A percentile compares a stretch with the other conserved stretches of the same genome.
Evolutionary conservation across 2,329 filamentous ascomycete species (phyloP).

Genomic region (Teratosphaeria zuluensis): DNA sequence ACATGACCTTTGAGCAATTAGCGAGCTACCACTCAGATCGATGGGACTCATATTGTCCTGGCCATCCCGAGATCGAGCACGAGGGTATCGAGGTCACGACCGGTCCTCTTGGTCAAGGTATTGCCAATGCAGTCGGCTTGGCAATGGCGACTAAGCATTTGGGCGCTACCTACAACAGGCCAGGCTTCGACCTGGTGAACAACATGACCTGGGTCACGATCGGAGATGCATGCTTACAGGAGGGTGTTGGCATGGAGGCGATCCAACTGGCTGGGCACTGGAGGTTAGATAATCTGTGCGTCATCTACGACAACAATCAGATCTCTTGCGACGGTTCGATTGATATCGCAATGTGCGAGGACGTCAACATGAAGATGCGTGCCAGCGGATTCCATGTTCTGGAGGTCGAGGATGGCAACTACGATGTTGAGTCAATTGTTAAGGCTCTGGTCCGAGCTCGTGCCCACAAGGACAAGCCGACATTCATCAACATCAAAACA

Average conservation of each 20-base stretch:
- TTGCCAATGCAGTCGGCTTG: slow-evolving; percentile 94
- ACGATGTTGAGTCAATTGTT: slow-evolving; percentile 42
- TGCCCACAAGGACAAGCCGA: slow-evolving; percentile 35
- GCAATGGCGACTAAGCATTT: slow-evolving; percentile 93
- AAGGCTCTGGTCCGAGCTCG: slow-evolving; percentile 33
- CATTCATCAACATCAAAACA: slow-evolving; percentile 48
- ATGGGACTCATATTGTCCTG: slow-evolving; percentile 41
- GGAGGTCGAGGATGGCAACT: slow-evolving; percentile 45
- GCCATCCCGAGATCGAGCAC: slow-evolving; percentile 45
- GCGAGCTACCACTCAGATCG: slow-evolving; percentile 44
- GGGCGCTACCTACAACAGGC: slow-evolving; percentile 90
- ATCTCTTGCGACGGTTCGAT: slow-evolving; percentile 50
- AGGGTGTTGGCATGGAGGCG: slow-evolving; percentile 49
- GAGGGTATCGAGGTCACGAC: slow-evolving; percentile 52
- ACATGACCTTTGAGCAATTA: slow-evolving; percentile 48
- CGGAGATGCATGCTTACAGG: slow-evolving; percentile 50
- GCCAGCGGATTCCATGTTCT: slow-evolving; percentile 48
- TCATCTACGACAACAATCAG: slow-evolving; percentile 53
- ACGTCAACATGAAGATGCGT: slow-evolving; percentile 49
- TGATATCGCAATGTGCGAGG: slow-evolving; percentile 41
- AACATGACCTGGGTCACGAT: slow-evolving; percentile 49
- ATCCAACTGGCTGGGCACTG: slow-evolving; percentile 49
- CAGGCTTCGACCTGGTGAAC: slow-evolving; percentile 55
- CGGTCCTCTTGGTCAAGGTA: slow-evolving; percentile 81
- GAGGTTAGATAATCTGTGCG: slow-evolving; percentile 45